Evolutionary conservation across 305 asterid genomes (phyloP), one percentile per base, ranked within the genome.

Genomic region (Fraxinus latifolia): DNA sequence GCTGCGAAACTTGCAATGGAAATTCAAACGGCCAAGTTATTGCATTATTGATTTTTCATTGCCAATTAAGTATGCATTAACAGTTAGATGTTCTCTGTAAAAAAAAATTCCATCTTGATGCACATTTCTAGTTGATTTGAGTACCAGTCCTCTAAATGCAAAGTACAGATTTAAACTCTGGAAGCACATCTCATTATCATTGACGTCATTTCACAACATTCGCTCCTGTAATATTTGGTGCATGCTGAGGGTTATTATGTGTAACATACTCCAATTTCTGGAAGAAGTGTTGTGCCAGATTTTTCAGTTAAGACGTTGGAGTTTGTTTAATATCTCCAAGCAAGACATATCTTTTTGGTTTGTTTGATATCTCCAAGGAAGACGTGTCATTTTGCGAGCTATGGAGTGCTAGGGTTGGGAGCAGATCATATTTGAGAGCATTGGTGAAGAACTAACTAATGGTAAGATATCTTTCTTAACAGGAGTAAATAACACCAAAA

Each of bases 11-110:
- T 89, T 76, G 84, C 85, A 88, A 81, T 74, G 50, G 77, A 85
- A 88, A 79, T 92, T 15, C 86, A 87, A 80, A 74, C 73, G 78
- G 88, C 94, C 65, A 91, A 85, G 86, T 34, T 89, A 81, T 62
- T 89, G 87, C 81, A 84, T 25, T 80, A 80, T 80, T 88, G 80
- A 85, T 73, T 21, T 78, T 77, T 19, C 79, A 15, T 70, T 72
- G 15, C 23, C 75, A 70, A 70, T 15, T 70, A 27, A 70, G n/a
- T 5, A 15, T 31, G 42, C 4, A 31, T 70, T 27, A 70, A 31
- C 23, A 14, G 7, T 23, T 11, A 4, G 3, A 31, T 31, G 75
- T 12, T 70, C 37, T 29, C 21, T 70, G 75, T 70, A 31, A 32
- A 5, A 17, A 2, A 42, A 42, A 9, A 11, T 0, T 29, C 21